Base-by-base conservation (phyloP, 2,329 filamentous ascomycete genomes). In the Ascochyta viciae-villosae region DNA sequence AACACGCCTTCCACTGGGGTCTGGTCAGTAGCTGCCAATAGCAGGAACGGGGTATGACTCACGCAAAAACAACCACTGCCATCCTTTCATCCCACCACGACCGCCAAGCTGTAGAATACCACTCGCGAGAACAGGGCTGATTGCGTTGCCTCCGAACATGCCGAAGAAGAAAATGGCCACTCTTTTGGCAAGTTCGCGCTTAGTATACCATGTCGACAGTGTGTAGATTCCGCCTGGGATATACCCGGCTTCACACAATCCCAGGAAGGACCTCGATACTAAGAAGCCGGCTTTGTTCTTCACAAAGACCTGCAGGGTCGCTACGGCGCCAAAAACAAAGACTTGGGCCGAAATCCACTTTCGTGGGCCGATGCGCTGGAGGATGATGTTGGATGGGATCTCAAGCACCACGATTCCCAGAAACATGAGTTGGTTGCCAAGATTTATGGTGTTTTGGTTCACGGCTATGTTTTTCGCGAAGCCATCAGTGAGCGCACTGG, bases 371-470 rank as follows among this genome's bases (percentile, higher is more conserved):
- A 70, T 60, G 3, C 65, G 58, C 72, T 56, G 81, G 2, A 82
- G 65, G 2, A 77, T 66, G 58, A 84, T 74, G 58, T 84, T 84
- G 16, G 77, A 82, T 0, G 82, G 82, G 2, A 84, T 83, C 52
- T 84, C 81, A 1, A 83, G 64, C 2, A 82, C 61, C 2, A 83
- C 79, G 8, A 81, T 81, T 0, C 80, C 80, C 29, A 82, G 70
- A 56, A 82, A 83, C 80, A 84, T 81, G 8, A 84, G 65, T 58
- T 83, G 81, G 52, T 84, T 83, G 0, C 82, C 82, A 0, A 83
- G 64, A 48, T 84, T 85, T 55, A 84, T 77, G 0, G 78, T 82
- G 22, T 77, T 75, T 56, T 82, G 80, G 31, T 73, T 68, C 6
- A 83, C 72, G 0, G 62, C 55, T 27, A 83, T 79, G 33, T 78